These are phyloP conservation scores for Cytospora piceae DNA, from an alignment of 2,329 filamentous ascomycete species.

Conservation along the genomic window DNA sequence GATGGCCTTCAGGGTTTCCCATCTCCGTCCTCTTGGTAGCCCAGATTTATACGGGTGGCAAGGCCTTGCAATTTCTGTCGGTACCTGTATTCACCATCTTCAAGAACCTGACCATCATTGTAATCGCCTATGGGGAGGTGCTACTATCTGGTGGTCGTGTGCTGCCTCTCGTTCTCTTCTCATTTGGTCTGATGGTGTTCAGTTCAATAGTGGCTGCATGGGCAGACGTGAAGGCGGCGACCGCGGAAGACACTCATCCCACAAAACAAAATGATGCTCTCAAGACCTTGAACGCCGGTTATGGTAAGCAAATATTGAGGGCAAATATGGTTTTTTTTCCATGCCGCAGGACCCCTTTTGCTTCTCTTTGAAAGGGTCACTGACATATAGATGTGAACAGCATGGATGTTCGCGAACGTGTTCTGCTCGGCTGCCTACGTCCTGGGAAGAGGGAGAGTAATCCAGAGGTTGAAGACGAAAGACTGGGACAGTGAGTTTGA, in stretches of 20 bases:
- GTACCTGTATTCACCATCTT: slow-evolving; percentile 99
- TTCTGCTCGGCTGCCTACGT: slow-evolving; percentile 90
- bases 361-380: too few species aligned
- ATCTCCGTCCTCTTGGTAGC: slow-evolving; percentile 93
- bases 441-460: slow-evolving; percentile 93
- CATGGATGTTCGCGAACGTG: slow-evolving; percentile 98
- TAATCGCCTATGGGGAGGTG: slow-evolving; percentile 97
- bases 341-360: too few species aligned
- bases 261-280: slow-evolving; percentile 60
- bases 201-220: slow-evolving; percentile 96
- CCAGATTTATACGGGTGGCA: slow-evolving; percentile 98
- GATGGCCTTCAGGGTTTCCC: slow-evolving; percentile 74
- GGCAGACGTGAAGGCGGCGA: slow-evolving; percentile 90
- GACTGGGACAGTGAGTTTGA: slow-evolving; percentile 92
- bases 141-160: slow-evolving; percentile 96
- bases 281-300: slow-evolving; percentile 89
- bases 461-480: slow-evolving; percentile 99
- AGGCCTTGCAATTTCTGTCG: slow-evolving; percentile 95
- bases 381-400: too few species aligned
- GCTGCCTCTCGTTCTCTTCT: slow-evolving; percentile 82
- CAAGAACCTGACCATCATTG: slow-evolving; percentile 98
- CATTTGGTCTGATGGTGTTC: slow-evolving; percentile 94
- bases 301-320: slow-evolving; percentile 46
- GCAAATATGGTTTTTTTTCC: too few species aligned
- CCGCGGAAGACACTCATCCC: slow-evolving; percentile 59